Evolutionary conservation across 2,329 filamentous ascomycete genomes (phyloP), one percentile per base, ranked within the genome.

Genomic region (Orbilia brochopaga): DNA sequence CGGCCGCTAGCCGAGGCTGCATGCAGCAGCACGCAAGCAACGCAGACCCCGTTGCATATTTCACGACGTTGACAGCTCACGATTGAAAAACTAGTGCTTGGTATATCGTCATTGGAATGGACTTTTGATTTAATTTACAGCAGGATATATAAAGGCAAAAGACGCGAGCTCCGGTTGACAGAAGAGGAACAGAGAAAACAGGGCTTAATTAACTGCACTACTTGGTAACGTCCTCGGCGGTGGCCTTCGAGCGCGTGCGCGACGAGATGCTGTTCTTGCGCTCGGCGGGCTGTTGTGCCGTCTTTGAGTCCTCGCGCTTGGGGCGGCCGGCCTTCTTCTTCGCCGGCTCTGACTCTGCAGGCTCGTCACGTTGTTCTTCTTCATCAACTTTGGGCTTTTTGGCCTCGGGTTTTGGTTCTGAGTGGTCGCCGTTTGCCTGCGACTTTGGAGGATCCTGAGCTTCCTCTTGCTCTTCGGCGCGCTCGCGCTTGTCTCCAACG

Each of bases 341-440:
- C 11, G 65, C 44, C 13, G 58, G 52, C 19, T 53, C 37, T 1
- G 54, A 44, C 53, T 32, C n/a, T 40, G 37, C 54, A 1, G 44
- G 13, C 1, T 42, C 19, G 19, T 1, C 24, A 1, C 7, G 21
- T 17, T 11, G 24, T 15, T 32, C 6, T 2, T 32, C 23, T 32
- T 53, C 13, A 11, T 53, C 59, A n/a, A 70, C 60, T n/a, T 48
- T 70, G 5, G 54, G 37, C 21, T 70, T 70, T 48, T 70, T 70
- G 7, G 54, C 13, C 40, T 70, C 66, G 3, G 66, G 66, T 19
- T 70, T 59, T 15, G 65, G 57, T n/a, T 27, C 46, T 19, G 40
- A 17, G 5, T 58, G 57, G 10, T 59, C 35, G 8, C 27, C 23
- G 19, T 61, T 53, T 24, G 55, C 50, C 24, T 40, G 23, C 23